Evolutionary conservation across 2,329 filamentous ascomycete genomes (phyloP).

Genomic region (Talaromyces islandicus): DNA sequence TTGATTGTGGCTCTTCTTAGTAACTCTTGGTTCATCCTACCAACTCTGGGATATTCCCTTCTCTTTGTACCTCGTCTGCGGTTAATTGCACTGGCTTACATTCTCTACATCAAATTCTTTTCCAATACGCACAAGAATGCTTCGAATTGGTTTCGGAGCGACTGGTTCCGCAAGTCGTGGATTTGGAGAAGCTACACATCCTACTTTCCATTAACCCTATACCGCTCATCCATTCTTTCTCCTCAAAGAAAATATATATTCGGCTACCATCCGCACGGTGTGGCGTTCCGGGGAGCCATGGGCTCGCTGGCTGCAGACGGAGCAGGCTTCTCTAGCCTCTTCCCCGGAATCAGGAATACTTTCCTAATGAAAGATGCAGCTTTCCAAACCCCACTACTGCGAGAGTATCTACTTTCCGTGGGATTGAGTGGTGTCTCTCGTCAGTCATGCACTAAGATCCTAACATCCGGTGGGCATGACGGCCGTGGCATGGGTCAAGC

Average conservation of each 20-base stretch:
- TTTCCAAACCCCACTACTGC: conserved; percentile 77
- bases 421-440: conserved; percentile 75
- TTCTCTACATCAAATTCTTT: conserved; percentile 63
- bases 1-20: conserved; percentile 13
- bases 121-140: conserved; percentile 67
- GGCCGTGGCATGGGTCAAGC: conserved; percentile 72
- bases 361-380: conserved; percentile 78
- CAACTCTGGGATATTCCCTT: conserved; percentile 73
- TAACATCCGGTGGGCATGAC: conserved; percentile 66
- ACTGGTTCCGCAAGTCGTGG: conserved; percentile 61
- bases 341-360: conserved; percentile 81
- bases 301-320: conserved; percentile 76
- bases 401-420: conserved; percentile 73
- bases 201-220: conserved; percentile 75
- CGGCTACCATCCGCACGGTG: conserved; percentile 84
- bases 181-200: conserved; percentile 75
- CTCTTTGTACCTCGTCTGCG: conserved; percentile 75
- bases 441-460: conserved; percentile 72
- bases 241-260: conserved; percentile 78
- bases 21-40: conserved; percentile 28
- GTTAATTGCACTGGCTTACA: conserved; percentile 63
- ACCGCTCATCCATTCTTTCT: conserved; percentile 70
- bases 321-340: conserved; percentile 69
- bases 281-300: conserved; percentile 80
- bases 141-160: conserved; percentile 61